phyloP scores from a whole-genome alignment of 2,329 filamentous ascomycete genomes.

The Xylaria sp. region DNA sequence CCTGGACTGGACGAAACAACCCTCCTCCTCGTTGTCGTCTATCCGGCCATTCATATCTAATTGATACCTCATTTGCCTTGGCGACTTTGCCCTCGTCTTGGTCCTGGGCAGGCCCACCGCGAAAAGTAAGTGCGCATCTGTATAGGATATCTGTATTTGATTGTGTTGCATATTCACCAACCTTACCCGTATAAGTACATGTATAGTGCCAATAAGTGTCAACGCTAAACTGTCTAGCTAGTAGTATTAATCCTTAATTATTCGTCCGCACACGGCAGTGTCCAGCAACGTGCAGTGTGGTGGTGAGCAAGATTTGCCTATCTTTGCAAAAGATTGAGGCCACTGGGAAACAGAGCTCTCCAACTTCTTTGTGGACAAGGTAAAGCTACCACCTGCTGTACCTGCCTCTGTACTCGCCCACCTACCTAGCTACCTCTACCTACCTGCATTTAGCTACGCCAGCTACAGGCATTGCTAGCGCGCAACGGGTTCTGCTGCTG shows the following conservation, averaged over 20 bases:
- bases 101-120: background rate
- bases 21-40: background rate
- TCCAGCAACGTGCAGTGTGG: conserved; percentile 12
- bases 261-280: conserved; percentile 9
- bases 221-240: conserved; percentile 19
- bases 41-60: background rate
- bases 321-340: conserved; percentile 1
- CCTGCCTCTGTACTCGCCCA: too few relatives aligned
- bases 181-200: conserved; percentile 28
- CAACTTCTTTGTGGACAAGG: conserved; percentile 9
- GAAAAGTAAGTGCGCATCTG: conserved; percentile 6
- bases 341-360: conserved; percentile 6
- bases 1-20: background rate
- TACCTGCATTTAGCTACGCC: background rate
- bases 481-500: conserved; percentile 1
- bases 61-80: background rate
- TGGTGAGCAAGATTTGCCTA: conserved; percentile 9
- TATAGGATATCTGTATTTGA: conserved; percentile 8
- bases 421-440: background rate
- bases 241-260: conserved; percentile 23
- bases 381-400: background rate
- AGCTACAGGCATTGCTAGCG: conserved; percentile 12
- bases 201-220: conserved; percentile 20
- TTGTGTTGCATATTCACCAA: conserved; percentile 6
- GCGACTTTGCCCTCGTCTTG: background rate